Percentiles rank a stretch among this genome's conserved stretches.
These are phyloP conservation scores for Coleophoma crateriformis DNA, from an alignment of 2,329 filamentous ascomycete species.

Conservation along the genomic window DNA sequence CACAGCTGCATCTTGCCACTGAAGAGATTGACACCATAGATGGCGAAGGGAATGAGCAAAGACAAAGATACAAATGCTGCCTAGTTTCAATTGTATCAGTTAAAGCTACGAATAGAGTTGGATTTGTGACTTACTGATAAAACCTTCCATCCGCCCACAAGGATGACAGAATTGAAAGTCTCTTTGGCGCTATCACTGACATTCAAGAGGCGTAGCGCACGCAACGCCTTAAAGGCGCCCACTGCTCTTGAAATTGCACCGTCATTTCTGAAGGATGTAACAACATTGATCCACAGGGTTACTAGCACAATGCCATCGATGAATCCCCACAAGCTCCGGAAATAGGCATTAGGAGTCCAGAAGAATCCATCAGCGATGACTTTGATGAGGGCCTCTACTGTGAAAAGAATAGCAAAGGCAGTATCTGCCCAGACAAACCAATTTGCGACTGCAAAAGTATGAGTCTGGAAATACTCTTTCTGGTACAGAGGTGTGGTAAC, in stretches of 20 bases:
- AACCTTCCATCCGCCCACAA: constrained; percentile 91
- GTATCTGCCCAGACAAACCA: constrained; percentile 97
- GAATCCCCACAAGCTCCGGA: constrained; percentile 92
- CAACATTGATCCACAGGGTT: constrained; percentile 92
- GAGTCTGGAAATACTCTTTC: constrained; percentile 70
- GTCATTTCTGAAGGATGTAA: constrained; percentile 74
- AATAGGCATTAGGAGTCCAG: constrained; percentile 96
- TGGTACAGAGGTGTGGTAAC: constrained; percentile 94
- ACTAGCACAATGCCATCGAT: constrained; percentile 89
- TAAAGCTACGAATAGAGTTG: too few species aligned
- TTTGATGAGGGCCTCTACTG: constrained; percentile 82
- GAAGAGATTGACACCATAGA: constrained; percentile 92
- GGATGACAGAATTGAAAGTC: constrained; percentile 94
- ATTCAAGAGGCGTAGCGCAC: constrained; percentile 86
- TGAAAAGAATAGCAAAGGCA: constrained; percentile 83
- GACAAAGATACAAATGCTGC: constrained; percentile 89
- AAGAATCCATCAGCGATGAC: constrained; percentile 92
- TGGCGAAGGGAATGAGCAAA: constrained; percentile 90
- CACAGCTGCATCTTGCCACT: constrained; percentile 74
- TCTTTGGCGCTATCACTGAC: constrained; percentile 93
- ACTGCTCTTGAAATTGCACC: constrained; percentile 84
- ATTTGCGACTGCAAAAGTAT: constrained; percentile 57
- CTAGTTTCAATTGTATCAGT: constrained; percentile 5
- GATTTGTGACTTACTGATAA: constrained; percentile 34
- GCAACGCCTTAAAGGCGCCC: constrained; percentile 93